phyloP scores from a whole-genome alignment of 129 eudicot species.

The Cynara cardunculus region DNA sequence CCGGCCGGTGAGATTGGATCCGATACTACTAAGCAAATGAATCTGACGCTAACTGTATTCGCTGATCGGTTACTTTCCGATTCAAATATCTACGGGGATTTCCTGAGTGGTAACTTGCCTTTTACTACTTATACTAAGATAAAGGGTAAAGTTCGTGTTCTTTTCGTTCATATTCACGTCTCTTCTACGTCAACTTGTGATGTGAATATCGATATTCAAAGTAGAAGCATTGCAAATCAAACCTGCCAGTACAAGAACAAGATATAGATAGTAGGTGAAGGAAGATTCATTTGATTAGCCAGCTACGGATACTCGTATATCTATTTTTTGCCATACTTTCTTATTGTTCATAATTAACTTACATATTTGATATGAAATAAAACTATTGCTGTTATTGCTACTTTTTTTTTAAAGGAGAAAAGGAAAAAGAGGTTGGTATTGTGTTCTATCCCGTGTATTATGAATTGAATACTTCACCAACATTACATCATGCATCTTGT shows the following conservation, averaged over 20 bases:
- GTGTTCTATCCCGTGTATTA: too few relatives aligned
- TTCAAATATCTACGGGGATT: constrained; percentile 41
- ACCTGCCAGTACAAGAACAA: constrained; percentile 58
- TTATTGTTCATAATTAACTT: background rate
- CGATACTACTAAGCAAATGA: constrained; percentile 33
- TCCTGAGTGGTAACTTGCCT: constrained; percentile 47
- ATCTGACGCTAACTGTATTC: constrained; percentile 60
- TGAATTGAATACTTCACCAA: too few relatives aligned
- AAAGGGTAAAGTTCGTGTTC: constrained; percentile 51
- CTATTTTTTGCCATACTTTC: background rate
- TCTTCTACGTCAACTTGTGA: constrained; percentile 65
- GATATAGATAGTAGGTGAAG: background rate
- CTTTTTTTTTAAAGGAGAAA: too few relatives aligned
- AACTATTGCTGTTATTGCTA: background rate
- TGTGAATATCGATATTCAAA: constrained; percentile 30
- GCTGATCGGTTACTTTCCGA: constrained; percentile 65
- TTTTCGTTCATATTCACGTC: constrained; percentile 51
- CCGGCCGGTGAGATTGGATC: constrained; percentile 60
- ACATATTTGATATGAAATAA: background rate
- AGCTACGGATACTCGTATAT: background rate
- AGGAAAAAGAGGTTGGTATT: too few relatives aligned
- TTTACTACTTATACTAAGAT: constrained; percentile 44
- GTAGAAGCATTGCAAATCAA: constrained; percentile 31
- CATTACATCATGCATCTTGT: too few relatives aligned
- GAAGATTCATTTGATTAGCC: constrained; percentile 1